These are phyloP conservation scores for Plasmodium billcollinsi DNA, from an alignment of 169 alveolate species.

Conservation along the genomic window DNA sequence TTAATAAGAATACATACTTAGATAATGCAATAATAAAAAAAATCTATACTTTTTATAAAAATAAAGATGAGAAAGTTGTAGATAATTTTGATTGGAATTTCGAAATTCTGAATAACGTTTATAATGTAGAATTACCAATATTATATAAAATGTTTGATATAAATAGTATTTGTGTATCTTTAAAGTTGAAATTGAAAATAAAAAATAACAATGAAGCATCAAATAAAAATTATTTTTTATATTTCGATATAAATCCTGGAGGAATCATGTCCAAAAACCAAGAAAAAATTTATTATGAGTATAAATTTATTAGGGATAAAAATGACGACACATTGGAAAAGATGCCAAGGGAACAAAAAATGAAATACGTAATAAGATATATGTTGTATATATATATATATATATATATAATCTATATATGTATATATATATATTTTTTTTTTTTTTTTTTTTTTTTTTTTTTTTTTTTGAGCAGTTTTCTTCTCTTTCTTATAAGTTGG, in stretches of 20 bases:
- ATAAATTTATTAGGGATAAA: conserved; percentile 14
- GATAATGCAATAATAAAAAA: conserved; percentile 26
- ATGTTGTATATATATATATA: background rate
- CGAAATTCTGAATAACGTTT: background rate
- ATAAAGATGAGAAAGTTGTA: conserved; percentile 8
- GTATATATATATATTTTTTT: background rate
- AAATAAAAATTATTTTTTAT: conserved; percentile 1
- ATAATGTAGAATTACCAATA: background rate
- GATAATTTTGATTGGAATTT: background rate
- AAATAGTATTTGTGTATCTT: conserved; percentile 27
- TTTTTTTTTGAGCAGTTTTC: conserved; percentile 26
- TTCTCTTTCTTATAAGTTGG: conserved; percentile 3
- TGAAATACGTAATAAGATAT: conserved; percentile 43
- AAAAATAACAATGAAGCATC: conserved; percentile 15
- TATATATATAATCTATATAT: background rate
- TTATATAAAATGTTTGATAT: conserved; percentile 19
- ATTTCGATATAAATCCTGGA: conserved; percentile 45
- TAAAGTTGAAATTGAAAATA: conserved; percentile 34
- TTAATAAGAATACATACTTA: background rate
- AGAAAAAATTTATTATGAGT: conserved; percentile 21
- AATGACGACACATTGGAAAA: conserved; percentile 14
- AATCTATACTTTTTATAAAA: conserved; percentile 21
- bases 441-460: background rate
- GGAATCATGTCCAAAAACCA: conserved; percentile 69
- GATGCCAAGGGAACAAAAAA: conserved; percentile 21